Evolutionary conservation across 495 filamentous ascomycete species (phyloP), one percentile per base, ranked within the genome.

Genomic region (Massariosphaeria phaeospora): DNA sequence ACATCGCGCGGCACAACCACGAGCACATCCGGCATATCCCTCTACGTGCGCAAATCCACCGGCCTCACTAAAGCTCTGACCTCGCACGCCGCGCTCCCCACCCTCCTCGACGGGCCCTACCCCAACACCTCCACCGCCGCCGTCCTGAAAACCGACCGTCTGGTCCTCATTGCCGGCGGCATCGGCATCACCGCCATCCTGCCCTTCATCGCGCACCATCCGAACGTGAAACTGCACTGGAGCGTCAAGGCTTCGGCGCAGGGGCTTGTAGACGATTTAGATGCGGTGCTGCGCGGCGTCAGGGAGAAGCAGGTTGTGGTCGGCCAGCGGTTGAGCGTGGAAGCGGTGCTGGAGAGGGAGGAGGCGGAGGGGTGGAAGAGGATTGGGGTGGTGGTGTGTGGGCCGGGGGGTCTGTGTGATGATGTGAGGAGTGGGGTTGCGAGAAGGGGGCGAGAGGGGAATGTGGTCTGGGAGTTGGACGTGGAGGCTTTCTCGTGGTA

Each of bases 131-230:
- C 58, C 20, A 34, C 45, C 13, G 10, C 20, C 11, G 42, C 1
- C 3, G 24, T 64, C 15, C 45, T 64, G 0, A 8, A 26, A 7
- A 35, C 25, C 8, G 61, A 64, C 30, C 45, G 61, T 1, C 42
- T 76, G 30, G n/a, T 75, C 23, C 62, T 75, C n/a, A 67, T 76
- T 29, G 67, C 50, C 0, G 74, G 73, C 9, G 74, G 72, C 11
- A 73, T 76, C 25, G 74, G 74, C 13, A 70, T 76, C 48, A 75
- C 73, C 0, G 64, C 66, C 24, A 4, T 72, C 5, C 35, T 73
- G 4, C 55, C 68, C 1, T 70, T 43, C 21, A 20, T 64, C 9
- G 0, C 11, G 24, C 35, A 45, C 41, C 72, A 74, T 27, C 33
- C 0, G 11, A 74, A 74, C 38, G 59, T 67, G 25, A 76, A 73